Evolutionary conservation across 2,329 filamentous ascomycete species (phyloP).

Genomic region (Chrysoporthe cubensis): DNA sequence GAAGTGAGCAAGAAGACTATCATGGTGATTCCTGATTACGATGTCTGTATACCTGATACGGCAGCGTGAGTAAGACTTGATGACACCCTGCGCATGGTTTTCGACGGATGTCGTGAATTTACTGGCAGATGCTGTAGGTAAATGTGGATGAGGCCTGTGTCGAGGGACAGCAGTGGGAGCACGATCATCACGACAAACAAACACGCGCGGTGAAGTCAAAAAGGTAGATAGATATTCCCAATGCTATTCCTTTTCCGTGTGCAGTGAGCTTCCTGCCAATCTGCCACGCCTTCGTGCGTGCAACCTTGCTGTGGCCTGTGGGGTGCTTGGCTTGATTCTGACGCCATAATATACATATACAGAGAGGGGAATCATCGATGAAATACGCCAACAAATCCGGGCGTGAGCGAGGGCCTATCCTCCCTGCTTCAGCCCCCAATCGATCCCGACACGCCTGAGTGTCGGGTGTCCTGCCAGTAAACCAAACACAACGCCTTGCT

Average conservation of each 20-base stretch:
- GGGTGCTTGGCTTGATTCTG: conserved; percentile 7
- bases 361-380: conserved; percentile 18
- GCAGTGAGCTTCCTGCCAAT: background rate
- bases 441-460: conserved; percentile 13
- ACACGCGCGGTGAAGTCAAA: background rate
- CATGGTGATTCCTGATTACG: too few species aligned
- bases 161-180: background rate
- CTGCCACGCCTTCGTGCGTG: background rate
- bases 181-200: background rate
- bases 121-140: background rate
- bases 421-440: conserved; percentile 11
- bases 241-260: background rate
- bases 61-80: too few species aligned
- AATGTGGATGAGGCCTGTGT: background rate
- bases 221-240: background rate
- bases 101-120: too few species aligned
- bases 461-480: conserved; percentile 4
- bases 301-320: background rate
- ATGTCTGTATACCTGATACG: too few species aligned
- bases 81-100: too few species aligned
- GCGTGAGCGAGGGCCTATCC: conserved; percentile 9
- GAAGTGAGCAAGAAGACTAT: too few species aligned
- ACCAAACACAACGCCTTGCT: conserved; percentile 28
- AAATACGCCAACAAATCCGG: conserved; percentile 3
- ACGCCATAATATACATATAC: conserved; percentile 20